Conservation (phyloP, 176 grass and related monocot genomes). For the Eragrostis curvula region DNA sequence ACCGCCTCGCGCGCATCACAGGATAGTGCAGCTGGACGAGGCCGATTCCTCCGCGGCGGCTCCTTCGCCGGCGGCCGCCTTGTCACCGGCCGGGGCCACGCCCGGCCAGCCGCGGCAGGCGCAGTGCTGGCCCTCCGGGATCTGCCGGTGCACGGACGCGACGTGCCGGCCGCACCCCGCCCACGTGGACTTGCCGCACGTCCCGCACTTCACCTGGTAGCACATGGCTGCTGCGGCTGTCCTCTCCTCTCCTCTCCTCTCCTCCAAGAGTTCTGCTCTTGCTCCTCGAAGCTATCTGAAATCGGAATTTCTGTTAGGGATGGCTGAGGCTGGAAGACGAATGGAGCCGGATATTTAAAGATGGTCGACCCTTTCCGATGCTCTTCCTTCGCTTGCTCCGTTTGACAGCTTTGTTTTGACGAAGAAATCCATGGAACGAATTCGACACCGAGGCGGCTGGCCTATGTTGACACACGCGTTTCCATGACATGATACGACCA, state of each 20-base stretch:
- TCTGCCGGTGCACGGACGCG: slow-evolving; percentile 68
- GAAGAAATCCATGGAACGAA: neutral
- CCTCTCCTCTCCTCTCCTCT: neutral
- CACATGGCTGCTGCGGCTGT: slow-evolving; percentile 49
- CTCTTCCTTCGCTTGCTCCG: neutral
- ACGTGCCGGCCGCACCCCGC: slow-evolving; percentile 81
- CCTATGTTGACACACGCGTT: neutral
- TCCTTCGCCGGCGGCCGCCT: neutral
- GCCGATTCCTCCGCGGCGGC: neutral
- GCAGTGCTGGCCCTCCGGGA: slow-evolving; percentile 80
- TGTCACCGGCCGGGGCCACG: slow-evolving; percentile 32
- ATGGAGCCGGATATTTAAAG: neutral
- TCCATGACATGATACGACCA: neutral
- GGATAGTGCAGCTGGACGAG: slow-evolving; percentile 26
- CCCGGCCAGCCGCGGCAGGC: slow-evolving; percentile 84
- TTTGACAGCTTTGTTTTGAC: neutral
- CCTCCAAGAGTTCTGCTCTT: neutral
- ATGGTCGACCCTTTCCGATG: neutral
- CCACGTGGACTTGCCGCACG: slow-evolving; percentile 85
- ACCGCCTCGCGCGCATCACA: slow-evolving; percentile 18
- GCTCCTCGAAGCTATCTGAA: neutral
- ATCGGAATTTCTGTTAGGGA: neutral
- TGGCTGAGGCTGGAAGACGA: neutral
- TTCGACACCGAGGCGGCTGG: neutral
- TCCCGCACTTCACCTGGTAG: slow-evolving; percentile 71